A percentile compares a stretch with the other conserved stretches of the same genome.
phyloP scores from a whole-genome alignment of 106 monocot species.

The Phalaenopsis aphrodite region DNA sequence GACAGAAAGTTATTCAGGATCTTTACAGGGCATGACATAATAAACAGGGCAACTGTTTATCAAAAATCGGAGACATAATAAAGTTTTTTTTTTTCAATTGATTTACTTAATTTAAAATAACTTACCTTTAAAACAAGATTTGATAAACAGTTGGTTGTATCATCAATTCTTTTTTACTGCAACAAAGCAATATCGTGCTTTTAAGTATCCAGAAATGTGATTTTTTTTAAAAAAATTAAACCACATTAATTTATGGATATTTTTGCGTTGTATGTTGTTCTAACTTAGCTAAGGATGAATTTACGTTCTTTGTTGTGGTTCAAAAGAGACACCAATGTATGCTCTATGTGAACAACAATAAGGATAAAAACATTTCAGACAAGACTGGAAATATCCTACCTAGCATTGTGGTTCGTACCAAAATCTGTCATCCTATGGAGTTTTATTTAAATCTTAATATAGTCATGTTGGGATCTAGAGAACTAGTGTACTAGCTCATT shows the following conservation, averaged over 20 bases:
- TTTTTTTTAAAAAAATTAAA: no score
- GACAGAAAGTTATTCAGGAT: no score
- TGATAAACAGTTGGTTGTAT: no score
- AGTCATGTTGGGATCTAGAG: conserved; percentile 65
- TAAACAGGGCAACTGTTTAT: no score
- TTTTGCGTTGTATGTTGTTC: no score
- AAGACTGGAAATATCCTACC: conserved; percentile 83
- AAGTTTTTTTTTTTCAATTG: not conserved
- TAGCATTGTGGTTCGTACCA: conserved; percentile 42
- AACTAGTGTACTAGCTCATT: conserved; percentile 71
- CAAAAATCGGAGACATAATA: no score
- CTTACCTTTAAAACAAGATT: not conserved
- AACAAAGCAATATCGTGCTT: no score
- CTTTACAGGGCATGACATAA: no score
- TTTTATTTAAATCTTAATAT: conserved; percentile 41
- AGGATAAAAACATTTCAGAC: conserved; percentile 60
- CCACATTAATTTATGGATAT: no score
- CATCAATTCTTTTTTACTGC: no score
- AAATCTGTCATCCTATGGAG: conserved; percentile 46
- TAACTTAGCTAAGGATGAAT: no score
- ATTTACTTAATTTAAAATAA: not conserved
- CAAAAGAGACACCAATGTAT: conserved; percentile 87
- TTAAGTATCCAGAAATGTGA: no score
- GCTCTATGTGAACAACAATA: conserved; percentile 79
- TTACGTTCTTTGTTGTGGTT: conserved; percentile 53